Base-by-base conservation (phyloP, 2,329 filamentous ascomycete genomes). In the Chaetomium sp. region DNA sequence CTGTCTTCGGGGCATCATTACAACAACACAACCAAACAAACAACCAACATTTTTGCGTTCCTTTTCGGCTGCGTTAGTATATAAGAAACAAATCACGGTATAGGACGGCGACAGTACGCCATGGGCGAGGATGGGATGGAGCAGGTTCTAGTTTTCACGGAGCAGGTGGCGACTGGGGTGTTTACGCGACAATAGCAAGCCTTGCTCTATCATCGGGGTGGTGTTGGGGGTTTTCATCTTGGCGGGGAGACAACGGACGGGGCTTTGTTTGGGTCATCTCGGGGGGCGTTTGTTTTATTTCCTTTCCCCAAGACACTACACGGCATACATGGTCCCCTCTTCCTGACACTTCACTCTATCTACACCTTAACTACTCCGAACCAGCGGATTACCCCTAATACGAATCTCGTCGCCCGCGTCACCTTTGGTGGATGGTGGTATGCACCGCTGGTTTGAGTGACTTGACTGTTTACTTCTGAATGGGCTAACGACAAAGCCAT, bases 281-380 rank as follows among this genome's bases (percentile, higher is more conserved):
- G 57, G 51, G 62, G 62, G 58, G 63, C 63, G 63, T 65, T 61
- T 38, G 55, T 50, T 38, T 54, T 38, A 16, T 47, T 35, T 38
- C 25, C 49, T 29, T 16, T 51, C 6, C 33, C 35, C 7, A 31
- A 35, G 50, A 50, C 57, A 60, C 57, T 53, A 54, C 58, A 60
- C 59, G 12, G 51, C 63, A 58, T 65, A 62, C 53, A 58, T 54
- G 27, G 33, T 53, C 33, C 42, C 42, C 4, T 8, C 25, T 29
- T 8, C 16, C 19, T 31, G 57, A 29, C 63, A 61, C 63, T 61
- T 25, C 63, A 61, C 62, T 12, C 21, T 50, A 54, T 56, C n/a
- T 53, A 33, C 57, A 38, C 57, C 56, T n/a, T 59, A 27, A 29
- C 31, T 51, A 60, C 16, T 42, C 6, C n/a, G 12, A 38, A 53